These are phyloP conservation scores for Austroboletus novae-zelandiae DNA, from an alignment of 1,284 basidiomycete genomes.

Conservation along the genomic window DNA sequence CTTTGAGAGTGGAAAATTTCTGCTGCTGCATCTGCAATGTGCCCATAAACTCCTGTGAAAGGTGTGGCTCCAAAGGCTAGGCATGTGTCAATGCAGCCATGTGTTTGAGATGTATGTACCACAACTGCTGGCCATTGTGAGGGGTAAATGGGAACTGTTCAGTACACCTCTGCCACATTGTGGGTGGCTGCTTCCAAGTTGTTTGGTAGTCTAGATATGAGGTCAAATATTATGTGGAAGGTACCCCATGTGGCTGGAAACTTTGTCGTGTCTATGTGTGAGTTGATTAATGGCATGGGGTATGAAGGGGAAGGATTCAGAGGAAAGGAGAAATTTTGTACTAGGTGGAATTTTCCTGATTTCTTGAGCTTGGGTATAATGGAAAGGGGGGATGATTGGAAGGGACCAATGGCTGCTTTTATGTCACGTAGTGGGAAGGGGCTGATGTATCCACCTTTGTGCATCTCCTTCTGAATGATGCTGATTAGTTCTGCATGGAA, in stretches of 20 bases:
- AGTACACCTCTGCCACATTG: not conserved
- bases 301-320: not conserved
- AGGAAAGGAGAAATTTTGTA: constrained; percentile 4
- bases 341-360: not conserved
- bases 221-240: constrained; percentile 3
- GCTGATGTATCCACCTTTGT: no score
- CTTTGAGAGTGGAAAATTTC: not conserved
- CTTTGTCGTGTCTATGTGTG: not conserved
- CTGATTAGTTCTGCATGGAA: no score
- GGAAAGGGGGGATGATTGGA: constrained; percentile 3
- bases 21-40: constrained; percentile 31
- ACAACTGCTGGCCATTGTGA: constrained; percentile 2
- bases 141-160: not conserved
- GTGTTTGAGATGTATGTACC: not conserved
- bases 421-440: no score
- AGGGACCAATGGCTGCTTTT: no score
- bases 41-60: constrained; percentile 33
- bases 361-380: constrained; percentile 1
- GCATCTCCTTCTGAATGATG: no score
- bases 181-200: not conserved
- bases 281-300: not conserved
- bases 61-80: constrained; percentile 24
- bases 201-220: not conserved
- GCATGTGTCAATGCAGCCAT: constrained; percentile 4
- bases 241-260: constrained; percentile 4